Percentiles rank a stretch among this genome's conserved stretches.
Conservation (phyloP, 768 basidiomycete genomes). For the Podaxis sp. region DNA sequence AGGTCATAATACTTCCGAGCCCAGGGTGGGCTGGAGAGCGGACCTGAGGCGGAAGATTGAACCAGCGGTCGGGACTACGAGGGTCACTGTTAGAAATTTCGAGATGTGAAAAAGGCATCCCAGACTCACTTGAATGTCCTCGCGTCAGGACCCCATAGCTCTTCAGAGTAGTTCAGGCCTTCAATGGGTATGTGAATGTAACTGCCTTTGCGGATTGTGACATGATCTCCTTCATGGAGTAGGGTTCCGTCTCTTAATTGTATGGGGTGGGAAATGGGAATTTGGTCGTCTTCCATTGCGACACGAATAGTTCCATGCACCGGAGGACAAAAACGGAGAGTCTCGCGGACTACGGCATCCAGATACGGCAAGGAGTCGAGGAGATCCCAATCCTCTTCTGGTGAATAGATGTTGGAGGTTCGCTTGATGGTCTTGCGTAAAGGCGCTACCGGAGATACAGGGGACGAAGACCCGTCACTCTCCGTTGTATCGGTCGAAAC, state of each 20-base stretch:
- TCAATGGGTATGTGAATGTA: conserved; percentile 60
- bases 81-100: not conserved
- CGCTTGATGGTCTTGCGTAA: not conserved
- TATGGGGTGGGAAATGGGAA: conserved; percentile 50
- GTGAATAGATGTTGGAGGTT: conserved; percentile 2
- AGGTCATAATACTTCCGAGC: conserved; percentile 51
- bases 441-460: not conserved
- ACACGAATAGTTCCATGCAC: conserved; percentile 60
- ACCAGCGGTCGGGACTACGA: conserved; percentile 44
- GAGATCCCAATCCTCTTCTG: conserved; percentile 29
- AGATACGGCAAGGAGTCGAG: conserved; percentile 50
- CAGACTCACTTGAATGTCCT: conserved; percentile 51
- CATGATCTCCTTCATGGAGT: conserved; percentile 23
- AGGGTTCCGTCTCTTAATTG: conserved; percentile 40
- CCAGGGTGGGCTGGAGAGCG: conserved; percentile 42
- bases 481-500: not conserved
- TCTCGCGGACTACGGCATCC: conserved; percentile 58
- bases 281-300: conserved; percentile 50
- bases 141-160: conserved; percentile 58
- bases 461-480: not conserved
- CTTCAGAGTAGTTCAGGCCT: conserved; percentile 49
- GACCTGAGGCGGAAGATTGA: conserved; percentile 34
- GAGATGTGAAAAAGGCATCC: not conserved
- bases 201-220: conserved; percentile 52
- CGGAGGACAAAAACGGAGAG: conserved; percentile 54